Percentiles rank a stretch among this genome's conserved stretches.
Conservation (phyloP, 2,329 filamentous ascomycete species). For the Chaetoscypha palmicola region DNA sequence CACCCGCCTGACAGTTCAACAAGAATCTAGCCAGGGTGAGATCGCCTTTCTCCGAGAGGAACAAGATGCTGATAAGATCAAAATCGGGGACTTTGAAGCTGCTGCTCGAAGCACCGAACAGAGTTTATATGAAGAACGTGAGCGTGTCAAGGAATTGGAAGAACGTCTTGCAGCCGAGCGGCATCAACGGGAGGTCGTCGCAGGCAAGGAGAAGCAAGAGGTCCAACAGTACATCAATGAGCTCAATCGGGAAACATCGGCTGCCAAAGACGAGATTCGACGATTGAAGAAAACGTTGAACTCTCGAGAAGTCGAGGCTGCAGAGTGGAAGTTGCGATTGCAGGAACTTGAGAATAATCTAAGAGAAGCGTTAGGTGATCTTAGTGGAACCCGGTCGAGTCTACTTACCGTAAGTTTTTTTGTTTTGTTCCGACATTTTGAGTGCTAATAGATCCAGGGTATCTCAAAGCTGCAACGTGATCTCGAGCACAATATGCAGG, state of each 20-base stretch:
- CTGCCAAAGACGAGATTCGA: slow-evolving; percentile 78
- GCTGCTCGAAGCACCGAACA: slow-evolving; percentile 73
- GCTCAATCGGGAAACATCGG: slow-evolving; percentile 75
- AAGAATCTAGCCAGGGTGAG: slow-evolving; percentile 86
- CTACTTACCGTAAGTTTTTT: slow-evolving; percentile 60
- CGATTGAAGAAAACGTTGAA: slow-evolving; percentile 76
- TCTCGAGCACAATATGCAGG: slow-evolving; percentile 73
- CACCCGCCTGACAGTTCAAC: slow-evolving; percentile 79
- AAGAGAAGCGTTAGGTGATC: slow-evolving; percentile 77
- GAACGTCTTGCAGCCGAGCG: slow-evolving; percentile 72
- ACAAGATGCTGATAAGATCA: slow-evolving; percentile 95
- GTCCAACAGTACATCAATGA: slow-evolving; percentile 91
- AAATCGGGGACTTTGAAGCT: slow-evolving; percentile 88
- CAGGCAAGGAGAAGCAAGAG: slow-evolving; percentile 86
- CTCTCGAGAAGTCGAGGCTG: slow-evolving; percentile 78
- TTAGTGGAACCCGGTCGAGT: slow-evolving; percentile 77
- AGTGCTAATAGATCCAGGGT: slow-evolving; percentile 42
- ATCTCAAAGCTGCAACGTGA: slow-evolving; percentile 84
- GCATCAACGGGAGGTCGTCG: slow-evolving; percentile 78
- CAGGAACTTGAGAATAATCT: slow-evolving; percentile 86
- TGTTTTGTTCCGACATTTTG: neutral
- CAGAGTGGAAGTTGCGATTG: slow-evolving; percentile 84
- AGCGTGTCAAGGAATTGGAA: slow-evolving; percentile 65
- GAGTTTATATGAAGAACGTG: slow-evolving; percentile 75
- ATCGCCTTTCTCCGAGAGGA: slow-evolving; percentile 94